Conservation (phyloP, 495 filamentous ascomycete genomes). For the Hypomontagnella monticulosa region DNA sequence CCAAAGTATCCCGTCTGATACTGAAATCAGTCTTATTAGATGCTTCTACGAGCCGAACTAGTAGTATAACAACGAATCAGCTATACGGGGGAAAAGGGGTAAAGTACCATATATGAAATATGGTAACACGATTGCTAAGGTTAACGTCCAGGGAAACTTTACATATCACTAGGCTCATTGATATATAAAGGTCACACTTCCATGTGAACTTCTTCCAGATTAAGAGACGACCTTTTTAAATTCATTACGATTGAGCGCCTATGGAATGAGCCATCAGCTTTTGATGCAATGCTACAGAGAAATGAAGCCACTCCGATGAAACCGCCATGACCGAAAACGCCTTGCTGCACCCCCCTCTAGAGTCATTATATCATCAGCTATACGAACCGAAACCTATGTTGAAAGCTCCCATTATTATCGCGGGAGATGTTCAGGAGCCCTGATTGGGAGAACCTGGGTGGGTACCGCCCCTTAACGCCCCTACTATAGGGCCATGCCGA, state of each 20-base stretch:
- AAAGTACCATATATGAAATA: too few relatives aligned
- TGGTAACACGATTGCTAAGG: too few relatives aligned
- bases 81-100: too few relatives aligned
- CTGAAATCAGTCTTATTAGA: too few relatives aligned
- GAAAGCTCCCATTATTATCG: background rate
- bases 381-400: slow-evolving; percentile 5
- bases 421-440: background rate
- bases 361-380: slow-evolving; percentile 29
- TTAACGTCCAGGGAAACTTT: too few relatives aligned
- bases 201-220: too few relatives aligned
- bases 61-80: too few relatives aligned
- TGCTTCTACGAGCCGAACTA: too few relatives aligned
- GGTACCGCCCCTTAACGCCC: background rate
- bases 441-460: background rate
- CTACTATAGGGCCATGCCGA: slow-evolving; percentile 46
- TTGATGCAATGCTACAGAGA: slow-evolving; percentile 19
- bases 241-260: slow-evolving; percentile 19
- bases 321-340: slow-evolving; percentile 26
- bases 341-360: slow-evolving; percentile 12
- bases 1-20: too few relatives aligned
- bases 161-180: too few relatives aligned
- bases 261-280: slow-evolving; percentile 18
- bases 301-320: slow-evolving; percentile 3
- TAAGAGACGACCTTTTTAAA: background rate
- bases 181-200: too few relatives aligned